A percentile compares a stretch with the other conserved stretches of the same genome.
These are phyloP conservation scores for Malus sylvestris DNA, from an alignment of 306 rosid species.

Conservation along the genomic window DNA sequence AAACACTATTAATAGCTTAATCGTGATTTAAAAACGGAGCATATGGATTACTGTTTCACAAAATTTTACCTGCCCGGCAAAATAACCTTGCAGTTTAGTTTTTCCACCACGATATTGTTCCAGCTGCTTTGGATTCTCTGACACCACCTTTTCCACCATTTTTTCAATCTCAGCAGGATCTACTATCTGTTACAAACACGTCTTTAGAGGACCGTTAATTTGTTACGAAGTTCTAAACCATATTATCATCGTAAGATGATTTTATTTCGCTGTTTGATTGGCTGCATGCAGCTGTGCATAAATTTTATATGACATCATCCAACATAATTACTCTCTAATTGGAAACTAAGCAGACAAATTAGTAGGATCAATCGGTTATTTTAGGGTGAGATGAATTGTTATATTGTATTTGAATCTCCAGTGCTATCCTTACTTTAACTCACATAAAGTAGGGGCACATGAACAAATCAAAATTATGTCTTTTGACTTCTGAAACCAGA, in stretches of 20 bases:
- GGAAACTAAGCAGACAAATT: background rate
- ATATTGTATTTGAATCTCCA: background rate
- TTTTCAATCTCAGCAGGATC: conserved; percentile 80
- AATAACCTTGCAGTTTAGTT: conserved; percentile 78
- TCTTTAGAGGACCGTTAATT: background rate
- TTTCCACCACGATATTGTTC: conserved; percentile 84
- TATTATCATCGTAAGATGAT: background rate
- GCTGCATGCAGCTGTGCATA: background rate
- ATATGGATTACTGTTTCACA: background rate
- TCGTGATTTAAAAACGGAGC: background rate
- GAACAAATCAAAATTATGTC: background rate
- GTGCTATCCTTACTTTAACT: background rate
- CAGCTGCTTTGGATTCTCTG: conserved; percentile 83
- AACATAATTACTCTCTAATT: background rate
- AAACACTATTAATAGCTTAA: background rate
- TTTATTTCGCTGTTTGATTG: background rate
- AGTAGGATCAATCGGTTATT: background rate
- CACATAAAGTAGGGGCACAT: background rate
- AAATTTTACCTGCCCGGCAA: conserved; percentile 79
- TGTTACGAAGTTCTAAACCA: background rate
- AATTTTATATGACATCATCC: background rate
- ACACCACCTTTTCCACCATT: conserved; percentile 69
- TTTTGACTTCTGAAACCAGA: background rate
- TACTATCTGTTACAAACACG: conserved; percentile 49
- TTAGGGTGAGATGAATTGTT: background rate